phyloP scores from a whole-genome alignment of 2,329 filamentous ascomycete species.

The Fusarium pseudonygamai region DNA sequence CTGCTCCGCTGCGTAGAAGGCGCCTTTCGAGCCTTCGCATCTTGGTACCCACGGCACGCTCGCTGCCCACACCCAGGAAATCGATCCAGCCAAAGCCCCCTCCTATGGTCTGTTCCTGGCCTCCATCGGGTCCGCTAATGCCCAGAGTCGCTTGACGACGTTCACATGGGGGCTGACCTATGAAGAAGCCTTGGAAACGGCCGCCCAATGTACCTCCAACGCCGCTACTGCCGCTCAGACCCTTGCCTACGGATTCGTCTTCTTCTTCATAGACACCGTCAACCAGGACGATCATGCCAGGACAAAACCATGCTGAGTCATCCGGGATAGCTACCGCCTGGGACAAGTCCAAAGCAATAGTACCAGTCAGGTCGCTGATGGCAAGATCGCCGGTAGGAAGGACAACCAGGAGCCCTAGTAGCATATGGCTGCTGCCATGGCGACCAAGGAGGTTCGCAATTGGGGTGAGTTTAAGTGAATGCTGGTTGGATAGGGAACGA shows the following conservation, averaged over 20 bases:
- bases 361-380: conserved; percentile 87
- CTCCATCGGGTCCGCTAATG: conserved; percentile 67
- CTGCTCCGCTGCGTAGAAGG: conserved; percentile 61
- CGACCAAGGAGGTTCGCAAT: conserved; percentile 81
- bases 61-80: conserved; percentile 90
- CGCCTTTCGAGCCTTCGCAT: conserved; percentile 85
- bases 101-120: conserved; percentile 69
- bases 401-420: conserved; percentile 83
- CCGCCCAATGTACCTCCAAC: conserved; percentile 93
- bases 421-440: conserved; percentile 83
- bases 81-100: conserved; percentile 97
- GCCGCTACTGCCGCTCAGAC: conserved; percentile 79
- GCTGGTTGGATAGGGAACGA: conserved; percentile 69
- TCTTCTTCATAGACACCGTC: conserved; percentile 98
- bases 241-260: conserved; percentile 74
- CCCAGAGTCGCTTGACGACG: conserved; percentile 82
- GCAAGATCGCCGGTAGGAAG: conserved; percentile 84
- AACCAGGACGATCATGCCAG: conserved; percentile 94
- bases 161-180: conserved; percentile 92
- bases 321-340: conserved; percentile 85
- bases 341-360: conserved; percentile 83
- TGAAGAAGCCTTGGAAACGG: conserved; percentile 87
- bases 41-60: conserved; percentile 80
- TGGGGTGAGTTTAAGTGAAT: conserved; percentile 87
- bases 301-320: conserved; percentile 89